phyloP scores from a whole-genome alignment of 495 filamentous ascomycete genomes.

The Podospora sp. region DNA sequence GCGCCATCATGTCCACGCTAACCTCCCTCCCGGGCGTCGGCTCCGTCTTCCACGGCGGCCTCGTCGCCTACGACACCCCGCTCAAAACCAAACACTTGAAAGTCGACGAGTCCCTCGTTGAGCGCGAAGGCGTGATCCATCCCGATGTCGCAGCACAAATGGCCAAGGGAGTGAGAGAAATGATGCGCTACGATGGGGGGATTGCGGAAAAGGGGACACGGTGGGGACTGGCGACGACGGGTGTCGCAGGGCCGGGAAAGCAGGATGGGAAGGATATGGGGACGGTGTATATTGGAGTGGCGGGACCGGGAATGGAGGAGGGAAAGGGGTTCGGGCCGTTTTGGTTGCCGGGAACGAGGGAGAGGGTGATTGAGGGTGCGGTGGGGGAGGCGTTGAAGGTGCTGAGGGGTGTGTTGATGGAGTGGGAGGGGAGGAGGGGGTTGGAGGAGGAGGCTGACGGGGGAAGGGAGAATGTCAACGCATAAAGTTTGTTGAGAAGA shows the following conservation, averaged over 20 bases:
- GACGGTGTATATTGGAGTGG: not conserved
- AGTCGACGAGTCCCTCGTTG: not conserved
- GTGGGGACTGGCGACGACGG: not conserved
- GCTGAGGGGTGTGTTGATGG: not conserved
- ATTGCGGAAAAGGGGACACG: not conserved
- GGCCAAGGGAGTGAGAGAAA: not conserved
- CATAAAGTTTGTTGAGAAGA: too few species aligned
- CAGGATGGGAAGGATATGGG: not conserved
- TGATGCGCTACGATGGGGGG: not conserved
- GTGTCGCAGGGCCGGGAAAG: not conserved
- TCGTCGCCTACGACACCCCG: not conserved
- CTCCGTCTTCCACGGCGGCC: not conserved
- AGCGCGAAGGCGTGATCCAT: not conserved
- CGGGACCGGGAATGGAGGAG: not conserved
- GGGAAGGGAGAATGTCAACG: not conserved
- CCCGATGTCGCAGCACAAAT: not conserved
- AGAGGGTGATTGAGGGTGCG: not conserved
- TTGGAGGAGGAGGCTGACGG: not conserved
- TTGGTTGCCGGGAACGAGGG: not conserved
- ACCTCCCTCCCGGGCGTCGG: not conserved
- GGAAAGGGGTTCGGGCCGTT: not conserved
- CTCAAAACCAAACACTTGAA: not conserved
- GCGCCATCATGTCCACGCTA: not conserved
- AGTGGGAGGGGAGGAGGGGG: not conserved
- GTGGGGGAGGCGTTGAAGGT: not conserved